A percentile compares a stretch with the other conserved stretches of the same genome.
Evolutionary conservation across 192 early-diverging fungal species (phyloP).

Genomic region (Entomortierella parvispora): DNA sequence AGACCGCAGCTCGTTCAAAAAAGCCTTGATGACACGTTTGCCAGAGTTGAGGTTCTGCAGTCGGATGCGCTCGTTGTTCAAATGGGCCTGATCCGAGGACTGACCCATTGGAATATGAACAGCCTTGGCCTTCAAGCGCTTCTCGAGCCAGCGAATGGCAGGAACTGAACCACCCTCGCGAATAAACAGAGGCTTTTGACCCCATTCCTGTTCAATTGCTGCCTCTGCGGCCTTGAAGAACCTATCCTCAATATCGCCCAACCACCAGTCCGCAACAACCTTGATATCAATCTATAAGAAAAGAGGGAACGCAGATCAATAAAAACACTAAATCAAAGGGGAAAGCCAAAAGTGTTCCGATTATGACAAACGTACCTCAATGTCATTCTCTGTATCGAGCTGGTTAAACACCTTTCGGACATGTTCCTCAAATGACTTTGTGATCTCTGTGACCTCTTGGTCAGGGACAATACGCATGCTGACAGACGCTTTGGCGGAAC

Average conservation of each 20-base stretch:
- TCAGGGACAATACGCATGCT: slow-evolving; percentile 83
- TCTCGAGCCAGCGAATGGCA: slow-evolving; percentile 78
- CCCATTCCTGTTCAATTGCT: slow-evolving; percentile 72
- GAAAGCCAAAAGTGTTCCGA: not conserved
- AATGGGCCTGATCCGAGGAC: slow-evolving; percentile 82
- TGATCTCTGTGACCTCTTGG: slow-evolving; percentile 72
- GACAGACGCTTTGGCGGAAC: slow-evolving; percentile 70
- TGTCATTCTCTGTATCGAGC: slow-evolving; percentile 57
- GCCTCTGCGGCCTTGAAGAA: slow-evolving; percentile 76
- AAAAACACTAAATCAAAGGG: not conserved
- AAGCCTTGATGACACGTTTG: slow-evolving; percentile 68
- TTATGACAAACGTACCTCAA: slow-evolving; percentile 41
- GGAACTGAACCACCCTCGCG: slow-evolving; percentile 85
- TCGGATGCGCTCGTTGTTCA: slow-evolving; percentile 81
- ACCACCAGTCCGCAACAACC: slow-evolving; percentile 79
- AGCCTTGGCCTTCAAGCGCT: slow-evolving; percentile 68
- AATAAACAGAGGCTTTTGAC: slow-evolving; percentile 73
- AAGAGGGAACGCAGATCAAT: slow-evolving; percentile 11
- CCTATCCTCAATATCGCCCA: slow-evolving; percentile 71
- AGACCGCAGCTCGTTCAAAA: slow-evolving; percentile 45
- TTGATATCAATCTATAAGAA: slow-evolving; percentile 66
- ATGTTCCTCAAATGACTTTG: slow-evolving; percentile 63
- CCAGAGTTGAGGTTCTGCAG: slow-evolving; percentile 75
- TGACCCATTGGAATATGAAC: slow-evolving; percentile 85
- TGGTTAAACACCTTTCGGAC: slow-evolving; percentile 63